Conservation (phyloP, 352 stramenopile genomes). For the Bremia lactucae region DNA sequence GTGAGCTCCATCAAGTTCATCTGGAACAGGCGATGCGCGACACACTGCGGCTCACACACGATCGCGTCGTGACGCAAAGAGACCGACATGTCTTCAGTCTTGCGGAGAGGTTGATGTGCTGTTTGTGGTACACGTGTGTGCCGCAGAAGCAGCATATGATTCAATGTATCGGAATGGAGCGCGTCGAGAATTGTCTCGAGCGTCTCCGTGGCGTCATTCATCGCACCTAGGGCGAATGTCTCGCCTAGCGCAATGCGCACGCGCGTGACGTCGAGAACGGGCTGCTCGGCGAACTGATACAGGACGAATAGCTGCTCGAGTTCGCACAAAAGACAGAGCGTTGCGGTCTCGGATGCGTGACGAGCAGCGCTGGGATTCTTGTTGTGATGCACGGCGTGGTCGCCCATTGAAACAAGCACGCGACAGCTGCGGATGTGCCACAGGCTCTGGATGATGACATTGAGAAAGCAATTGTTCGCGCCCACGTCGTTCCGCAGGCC, state of each 20-base stretch:
- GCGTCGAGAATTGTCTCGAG: slow-evolving; percentile 72
- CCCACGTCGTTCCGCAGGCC: slow-evolving; percentile 76
- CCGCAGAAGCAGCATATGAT: slow-evolving; percentile 52
- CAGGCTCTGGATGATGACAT: slow-evolving; percentile 87
- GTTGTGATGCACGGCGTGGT: slow-evolving; percentile 67
- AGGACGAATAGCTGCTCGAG: slow-evolving; percentile 79
- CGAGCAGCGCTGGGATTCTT: slow-evolving; percentile 19
- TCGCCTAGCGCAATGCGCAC: slow-evolving; percentile 52
- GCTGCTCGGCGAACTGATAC: slow-evolving; percentile 75
- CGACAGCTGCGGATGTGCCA: slow-evolving; percentile 84
- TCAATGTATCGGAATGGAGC: slow-evolving; percentile 71
- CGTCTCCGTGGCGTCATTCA: slow-evolving; percentile 82
- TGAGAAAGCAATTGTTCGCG: slow-evolving; percentile 87
- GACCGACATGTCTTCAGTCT: slow-evolving; percentile 43
- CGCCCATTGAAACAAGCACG: slow-evolving; percentile 61
- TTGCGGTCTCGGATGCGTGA: slow-evolving; percentile 1
- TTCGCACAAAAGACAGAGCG: slow-evolving; percentile 66
- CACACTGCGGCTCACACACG: slow-evolving; percentile 68
- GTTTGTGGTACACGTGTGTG: slow-evolving; percentile 7
- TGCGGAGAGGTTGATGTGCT: too few relatives aligned
- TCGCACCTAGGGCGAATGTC: slow-evolving; percentile 62
- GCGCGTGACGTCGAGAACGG: slow-evolving; percentile 62
- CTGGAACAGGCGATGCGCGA: slow-evolving; percentile 75
- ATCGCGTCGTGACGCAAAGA: slow-evolving; percentile 49
- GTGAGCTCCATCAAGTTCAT: slow-evolving; percentile 83